Base-by-base conservation (phyloP, 2,329 filamentous ascomycete species). In the Epichloe scottii region DNA sequence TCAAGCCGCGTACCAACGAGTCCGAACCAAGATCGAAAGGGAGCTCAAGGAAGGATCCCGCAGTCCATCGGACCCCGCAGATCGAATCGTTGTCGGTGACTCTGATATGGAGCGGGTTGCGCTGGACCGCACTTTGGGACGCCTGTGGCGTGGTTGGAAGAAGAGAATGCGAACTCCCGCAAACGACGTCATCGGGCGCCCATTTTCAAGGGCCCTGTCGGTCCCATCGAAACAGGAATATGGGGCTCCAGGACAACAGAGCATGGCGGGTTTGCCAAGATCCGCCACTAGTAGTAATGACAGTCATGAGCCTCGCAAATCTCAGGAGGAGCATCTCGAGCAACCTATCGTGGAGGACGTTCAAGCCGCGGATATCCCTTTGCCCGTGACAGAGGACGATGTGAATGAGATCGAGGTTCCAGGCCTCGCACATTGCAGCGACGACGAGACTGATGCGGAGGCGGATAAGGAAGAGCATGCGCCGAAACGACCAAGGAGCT, bases 111-210 rank as follows among this genome's bases (percentile, higher is more conserved):
- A 97, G 63, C 88, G 90, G 58, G 80, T 97, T 56, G 91, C 91
- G 7, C 75, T 97, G 54, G 94, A 95, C 63, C 79, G 89, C 52
- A 90, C 88, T 2, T 72, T 98, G 1, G 93, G 93, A 19, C 78
- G 90, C 46, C 73, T 97, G 42, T 98, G 93, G 93, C 81, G 93
- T 59, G 86, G 87, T 26, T 98, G 93, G 93, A 89, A 93, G 69
- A 95, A 95, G 71, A 81, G 85, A 55, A 76, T 87, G 58, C 79
- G 87, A 52, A 75, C 76, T 6, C 78, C 80, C 0, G 65, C 64
- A 35, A 67, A 71, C 35, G 72, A 76, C 39, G 64, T 71, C 46
- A 68, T 72, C 45, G 66, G 72, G 37, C 70, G 74, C 26, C 71
- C 77, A 2, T 74, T 71, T 53, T 77, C 78, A 1, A 68, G 71